Evolutionary conservation across 441 rosid species (phyloP).

Genomic region (Populus hybrid): DNA sequence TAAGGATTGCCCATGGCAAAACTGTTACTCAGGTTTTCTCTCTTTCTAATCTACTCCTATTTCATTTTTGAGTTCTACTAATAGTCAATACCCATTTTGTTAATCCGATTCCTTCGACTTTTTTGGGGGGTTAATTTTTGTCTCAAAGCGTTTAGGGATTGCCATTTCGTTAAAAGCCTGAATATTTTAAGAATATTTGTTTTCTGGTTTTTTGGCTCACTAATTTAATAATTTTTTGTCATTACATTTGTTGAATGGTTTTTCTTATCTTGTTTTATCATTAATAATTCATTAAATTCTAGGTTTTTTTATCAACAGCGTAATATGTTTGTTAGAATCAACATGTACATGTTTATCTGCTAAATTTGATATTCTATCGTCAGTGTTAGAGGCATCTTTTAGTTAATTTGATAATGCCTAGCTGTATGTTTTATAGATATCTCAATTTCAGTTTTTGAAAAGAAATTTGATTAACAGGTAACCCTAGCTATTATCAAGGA

Average conservation of each 20-base stretch:
- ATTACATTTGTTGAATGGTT: background rate
- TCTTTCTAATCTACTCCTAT: too few relatives aligned
- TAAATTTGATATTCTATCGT: background rate
- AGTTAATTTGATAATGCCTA: slow-evolving; percentile 1
- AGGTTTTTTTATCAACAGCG: background rate
- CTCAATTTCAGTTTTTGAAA: slow-evolving; percentile 12
- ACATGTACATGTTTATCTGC: background rate
- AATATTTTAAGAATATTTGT: background rate
- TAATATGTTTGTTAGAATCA: background rate
- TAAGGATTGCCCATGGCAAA: slow-evolving; percentile 92
- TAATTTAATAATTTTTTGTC: background rate
- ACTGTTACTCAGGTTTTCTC: slow-evolving; percentile 82
- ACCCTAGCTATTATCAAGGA: slow-evolving; percentile 92
- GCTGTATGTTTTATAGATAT: background rate
- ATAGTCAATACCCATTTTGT: slow-evolving; percentile 9
- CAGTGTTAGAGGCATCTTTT: background rate
- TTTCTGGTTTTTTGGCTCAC: slow-evolving; percentile 8
- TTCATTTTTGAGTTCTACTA: too few relatives aligned
- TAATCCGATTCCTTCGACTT: background rate
- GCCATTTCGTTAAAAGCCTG: background rate
- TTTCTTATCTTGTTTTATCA: background rate
- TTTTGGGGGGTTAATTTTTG: slow-evolving; percentile 9
- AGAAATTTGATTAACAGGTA: slow-evolving; percentile 46
- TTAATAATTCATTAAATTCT: background rate
- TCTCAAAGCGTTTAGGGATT: slow-evolving; percentile 11